Percentiles rank a stretch among this genome's conserved stretches.
These are phyloP conservation scores for Penicillium cosmopolitanum DNA, from an alignment of 495 filamentous ascomycete species.

Conservation along the genomic window DNA sequence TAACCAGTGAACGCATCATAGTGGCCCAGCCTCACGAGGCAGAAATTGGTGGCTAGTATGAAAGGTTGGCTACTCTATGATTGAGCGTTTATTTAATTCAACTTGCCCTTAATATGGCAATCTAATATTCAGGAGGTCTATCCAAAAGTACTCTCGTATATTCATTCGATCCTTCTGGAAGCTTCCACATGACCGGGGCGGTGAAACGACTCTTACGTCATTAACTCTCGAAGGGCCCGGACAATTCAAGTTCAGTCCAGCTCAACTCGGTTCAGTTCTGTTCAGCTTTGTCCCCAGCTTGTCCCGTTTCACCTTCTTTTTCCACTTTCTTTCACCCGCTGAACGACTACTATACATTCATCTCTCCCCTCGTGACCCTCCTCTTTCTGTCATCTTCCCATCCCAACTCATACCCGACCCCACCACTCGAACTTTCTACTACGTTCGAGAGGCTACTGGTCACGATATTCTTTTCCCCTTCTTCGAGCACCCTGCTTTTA, in stretches of 20 bases:
- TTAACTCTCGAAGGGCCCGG: background rate
- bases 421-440: conserved; percentile 28
- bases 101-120: too few relatives aligned
- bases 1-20: background rate
- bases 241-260: background rate
- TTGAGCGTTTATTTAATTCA: too few relatives aligned
- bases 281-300: background rate
- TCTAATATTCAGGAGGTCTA: too few relatives aligned
- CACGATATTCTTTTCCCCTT: conserved; percentile 13
- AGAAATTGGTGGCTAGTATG: too few relatives aligned
- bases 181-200: background rate
- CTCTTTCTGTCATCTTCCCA: background rate
- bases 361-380: background rate
- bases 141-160: too few relatives aligned
- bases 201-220: background rate
- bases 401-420: background rate
- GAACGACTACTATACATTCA: background rate
- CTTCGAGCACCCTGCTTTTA: conserved; percentile 20
- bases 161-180: background rate
- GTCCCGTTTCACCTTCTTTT: background rate
- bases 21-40: background rate
- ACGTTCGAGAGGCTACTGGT: conserved; percentile 39
- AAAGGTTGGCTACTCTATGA: too few relatives aligned
- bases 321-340: background rate
- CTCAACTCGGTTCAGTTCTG: background rate